phyloP scores from a whole-genome alignment of 495 filamentous ascomycete species.

The Amphirosellinia nigrospora region DNA sequence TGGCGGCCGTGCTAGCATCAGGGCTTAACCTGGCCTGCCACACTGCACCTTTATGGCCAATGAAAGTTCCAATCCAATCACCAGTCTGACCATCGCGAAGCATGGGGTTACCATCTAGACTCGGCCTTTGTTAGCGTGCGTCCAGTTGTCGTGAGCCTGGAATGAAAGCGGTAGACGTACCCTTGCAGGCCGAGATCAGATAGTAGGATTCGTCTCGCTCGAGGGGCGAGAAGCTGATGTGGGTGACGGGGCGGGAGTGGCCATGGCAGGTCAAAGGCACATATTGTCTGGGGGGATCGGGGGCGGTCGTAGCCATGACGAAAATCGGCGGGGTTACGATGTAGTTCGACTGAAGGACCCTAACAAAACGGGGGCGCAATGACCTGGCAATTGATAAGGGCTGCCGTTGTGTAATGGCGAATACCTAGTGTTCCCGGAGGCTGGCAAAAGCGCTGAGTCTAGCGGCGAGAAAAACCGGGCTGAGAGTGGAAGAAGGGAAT shows the following conservation, averaged over 20 bases:
- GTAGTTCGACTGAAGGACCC: background rate
- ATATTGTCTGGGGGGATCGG: constrained; percentile 57
- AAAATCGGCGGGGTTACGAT: background rate
- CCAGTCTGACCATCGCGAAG: constrained; percentile 95
- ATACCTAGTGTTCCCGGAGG: background rate
- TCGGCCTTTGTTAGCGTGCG: background rate
- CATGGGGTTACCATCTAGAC: constrained; percentile 95
- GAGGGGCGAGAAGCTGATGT: constrained; percentile 89
- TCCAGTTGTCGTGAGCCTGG: constrained; percentile 9
- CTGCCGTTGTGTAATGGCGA: background rate
- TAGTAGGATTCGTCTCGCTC: constrained; percentile 87
- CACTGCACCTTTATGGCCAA: constrained; percentile 97
- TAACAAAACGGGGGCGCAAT: background rate
- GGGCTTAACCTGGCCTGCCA: constrained; percentile 92
- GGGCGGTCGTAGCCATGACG: constrained; percentile 44
- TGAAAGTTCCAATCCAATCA: constrained; percentile 98
- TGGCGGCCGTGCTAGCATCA: constrained; percentile 87
- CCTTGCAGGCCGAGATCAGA: constrained; percentile 97
- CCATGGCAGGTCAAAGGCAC: constrained; percentile 97
- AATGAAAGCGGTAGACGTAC: constrained; percentile 51
- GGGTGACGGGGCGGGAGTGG: constrained; percentile 93
- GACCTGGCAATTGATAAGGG: background rate
- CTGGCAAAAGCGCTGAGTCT: background rate
- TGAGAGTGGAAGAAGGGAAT: constrained; percentile 4
- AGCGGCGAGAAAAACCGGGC: background rate